These are phyloP conservation scores for Aspergillus homomorphus DNA, from an alignment of 495 filamentous ascomycete species.

Conservation along the genomic window DNA sequence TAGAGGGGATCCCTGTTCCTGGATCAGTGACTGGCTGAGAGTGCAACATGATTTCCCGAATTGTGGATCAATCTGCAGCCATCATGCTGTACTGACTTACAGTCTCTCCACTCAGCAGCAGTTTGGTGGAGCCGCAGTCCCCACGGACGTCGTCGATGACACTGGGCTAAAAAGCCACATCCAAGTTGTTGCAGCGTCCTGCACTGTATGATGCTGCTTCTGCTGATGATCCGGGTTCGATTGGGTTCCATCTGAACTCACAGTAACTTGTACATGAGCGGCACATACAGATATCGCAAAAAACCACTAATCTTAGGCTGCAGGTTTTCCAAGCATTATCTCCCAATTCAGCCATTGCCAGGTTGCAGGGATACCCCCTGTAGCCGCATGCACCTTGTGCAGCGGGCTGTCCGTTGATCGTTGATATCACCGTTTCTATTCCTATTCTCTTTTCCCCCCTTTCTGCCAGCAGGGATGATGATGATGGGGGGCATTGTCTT, in stretches of 20 bases:
- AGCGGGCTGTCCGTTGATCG: slow-evolving; percentile 3
- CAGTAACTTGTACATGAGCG: too few species aligned
- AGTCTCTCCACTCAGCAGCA: not conserved
- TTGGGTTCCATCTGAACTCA: not conserved
- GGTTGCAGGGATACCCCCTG: slow-evolving; percentile 17
- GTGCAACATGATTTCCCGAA: slow-evolving; percentile 5
- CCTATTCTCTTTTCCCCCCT: not conserved
- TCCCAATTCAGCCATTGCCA: not conserved
- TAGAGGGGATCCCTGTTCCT: slow-evolving; percentile 13
- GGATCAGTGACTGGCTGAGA: slow-evolving; percentile 7
- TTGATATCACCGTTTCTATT: not conserved
- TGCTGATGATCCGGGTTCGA: not conserved
- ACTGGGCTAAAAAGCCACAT: too few species aligned
- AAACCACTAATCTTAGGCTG: not conserved
- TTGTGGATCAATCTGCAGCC: slow-evolving; percentile 5
- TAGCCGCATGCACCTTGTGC: slow-evolving; percentile 4
- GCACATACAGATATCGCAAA: too few species aligned
- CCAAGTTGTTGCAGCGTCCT: too few species aligned
- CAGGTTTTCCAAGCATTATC: slow-evolving; percentile 4
- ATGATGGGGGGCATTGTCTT: not conserved
- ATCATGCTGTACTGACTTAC: slow-evolving; percentile 2
- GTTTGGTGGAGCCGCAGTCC: not conserved
- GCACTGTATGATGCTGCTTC: slow-evolving; percentile 2
- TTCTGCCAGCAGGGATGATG: not conserved
- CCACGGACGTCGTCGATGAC: too few species aligned